These are phyloP conservation scores for Pelargonium nanum DNA, from an alignment of 345 rosid genomes.

Conservation along the genomic window DNA sequence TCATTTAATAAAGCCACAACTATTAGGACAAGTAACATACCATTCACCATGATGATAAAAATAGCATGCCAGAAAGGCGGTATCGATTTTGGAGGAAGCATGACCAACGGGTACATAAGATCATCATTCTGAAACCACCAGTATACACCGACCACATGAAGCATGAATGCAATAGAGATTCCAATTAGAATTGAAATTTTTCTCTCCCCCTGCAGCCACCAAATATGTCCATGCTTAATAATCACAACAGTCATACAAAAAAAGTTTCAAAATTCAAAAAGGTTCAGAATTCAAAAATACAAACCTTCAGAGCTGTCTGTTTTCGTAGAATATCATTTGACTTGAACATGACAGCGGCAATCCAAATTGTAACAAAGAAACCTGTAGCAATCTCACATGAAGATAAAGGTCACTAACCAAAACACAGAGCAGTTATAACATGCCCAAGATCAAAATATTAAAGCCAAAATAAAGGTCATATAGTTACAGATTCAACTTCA, in stretches of 20 bases:
- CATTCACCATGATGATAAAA: constrained; percentile 87
- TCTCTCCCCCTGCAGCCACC: constrained; percentile 83
- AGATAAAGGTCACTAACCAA: constrained; percentile 14
- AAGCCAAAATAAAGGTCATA: neutral
- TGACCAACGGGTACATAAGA: constrained; percentile 74
- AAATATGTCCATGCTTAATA: constrained; percentile 15
- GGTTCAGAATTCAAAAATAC: neutral
- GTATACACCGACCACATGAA: constrained; percentile 76
- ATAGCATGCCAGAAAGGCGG: constrained; percentile 99
- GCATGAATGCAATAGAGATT: constrained; percentile 52
- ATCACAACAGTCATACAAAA: neutral
- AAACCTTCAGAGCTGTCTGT: constrained; percentile 94
- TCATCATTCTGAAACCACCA: constrained; percentile 97
- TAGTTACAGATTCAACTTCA: neutral
- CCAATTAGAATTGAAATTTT: constrained; percentile 67
- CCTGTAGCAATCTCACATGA: constrained; percentile 40
- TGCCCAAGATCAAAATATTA: neutral
- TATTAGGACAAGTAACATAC: constrained; percentile 35
- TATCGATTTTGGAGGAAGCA: constrained; percentile 94
- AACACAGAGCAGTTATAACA: neutral
- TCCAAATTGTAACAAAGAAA: constrained; percentile 95
- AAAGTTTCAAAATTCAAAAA: neutral
- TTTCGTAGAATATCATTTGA: constrained; percentile 90
- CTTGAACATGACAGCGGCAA: constrained; percentile 94
- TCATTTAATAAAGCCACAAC: constrained; percentile 2